These are phyloP conservation scores for Hyaloperonospora arabidopsidis DNA, from an alignment of 352 stramenopile species.

Conservation along the genomic window DNA sequence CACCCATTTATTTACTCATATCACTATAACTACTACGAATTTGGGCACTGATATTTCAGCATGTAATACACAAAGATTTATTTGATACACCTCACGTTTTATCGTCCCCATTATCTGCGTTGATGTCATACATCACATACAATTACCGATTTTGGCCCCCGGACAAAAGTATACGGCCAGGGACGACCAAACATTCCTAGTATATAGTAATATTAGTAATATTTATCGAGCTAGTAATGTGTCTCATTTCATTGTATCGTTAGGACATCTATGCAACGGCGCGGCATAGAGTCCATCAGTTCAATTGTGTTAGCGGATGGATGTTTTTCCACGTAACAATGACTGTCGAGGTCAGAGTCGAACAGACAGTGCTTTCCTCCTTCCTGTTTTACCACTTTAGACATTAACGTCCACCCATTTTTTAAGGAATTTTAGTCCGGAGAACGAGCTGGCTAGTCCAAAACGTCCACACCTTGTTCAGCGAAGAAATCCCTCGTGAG, in stretches of 20 bases:
- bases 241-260: neutral
- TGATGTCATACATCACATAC: neutral
- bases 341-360: neutral
- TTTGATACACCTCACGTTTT: neutral
- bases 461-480: neutral
- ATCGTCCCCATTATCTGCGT: neutral
- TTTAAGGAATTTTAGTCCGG: too few relatives aligned
- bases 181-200: neutral
- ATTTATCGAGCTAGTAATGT: too few relatives aligned
- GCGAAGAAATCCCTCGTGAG: neutral
- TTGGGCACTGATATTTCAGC: neutral
- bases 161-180: too few relatives aligned
- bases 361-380: neutral
- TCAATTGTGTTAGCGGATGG: neutral
- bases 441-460: too few relatives aligned
- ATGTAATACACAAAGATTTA: neutral
- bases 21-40: neutral
- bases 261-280: neutral
- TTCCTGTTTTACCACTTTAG: neutral
- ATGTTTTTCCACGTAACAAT: neutral
- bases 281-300: neutral
- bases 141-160: neutral
- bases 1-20: neutral
- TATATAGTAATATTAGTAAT: neutral
- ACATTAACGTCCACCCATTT: too few relatives aligned